phyloP scores from a whole-genome alignment of 495 filamentous ascomycete species.

The Cercophora sp. region DNA sequence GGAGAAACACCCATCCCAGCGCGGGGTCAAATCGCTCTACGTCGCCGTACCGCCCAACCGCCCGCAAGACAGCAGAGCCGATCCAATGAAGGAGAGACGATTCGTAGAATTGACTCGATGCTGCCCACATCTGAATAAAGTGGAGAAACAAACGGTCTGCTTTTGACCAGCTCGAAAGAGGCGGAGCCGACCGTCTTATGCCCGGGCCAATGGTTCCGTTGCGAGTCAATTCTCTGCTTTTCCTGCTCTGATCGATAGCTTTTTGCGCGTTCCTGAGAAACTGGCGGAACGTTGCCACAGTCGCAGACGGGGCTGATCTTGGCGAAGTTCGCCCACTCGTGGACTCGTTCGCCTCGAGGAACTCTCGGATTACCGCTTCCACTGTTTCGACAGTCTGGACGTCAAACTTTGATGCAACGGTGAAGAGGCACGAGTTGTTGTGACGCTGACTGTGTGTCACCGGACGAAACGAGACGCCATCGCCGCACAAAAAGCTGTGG shows the following conservation, averaged over 20 bases:
- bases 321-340: too few species aligned
- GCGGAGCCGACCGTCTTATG: conserved; percentile 22
- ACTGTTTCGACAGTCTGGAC: conserved; percentile 23
- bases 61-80: conserved; percentile 68
- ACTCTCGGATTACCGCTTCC: conserved; percentile 31
- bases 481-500: conserved; percentile 56
- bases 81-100: conserved; percentile 52
- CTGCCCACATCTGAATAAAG: conserved; percentile 68
- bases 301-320: too few species aligned
- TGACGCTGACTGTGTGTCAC: conserved; percentile 29
- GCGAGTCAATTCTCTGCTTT: conserved; percentile 54
- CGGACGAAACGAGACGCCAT: conserved; percentile 49
- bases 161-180: conserved; percentile 35
- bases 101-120: conserved; percentile 45
- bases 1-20: conserved; percentile 67
- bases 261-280: conserved; percentile 65
- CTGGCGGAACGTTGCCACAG: conserved; percentile 8
- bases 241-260: conserved; percentile 64
- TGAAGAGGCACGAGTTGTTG: conserved; percentile 36
- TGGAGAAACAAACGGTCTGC: conserved; percentile 58
- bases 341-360: conserved; percentile 18
- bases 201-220: conserved; percentile 49
- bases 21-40: conserved; percentile 46
- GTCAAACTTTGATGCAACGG: conserved; percentile 30
- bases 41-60: conserved; percentile 63